Evolutionary conservation across 1,284 basidiomycete species (phyloP).

Genomic region (Termitomyces sp.): DNA sequence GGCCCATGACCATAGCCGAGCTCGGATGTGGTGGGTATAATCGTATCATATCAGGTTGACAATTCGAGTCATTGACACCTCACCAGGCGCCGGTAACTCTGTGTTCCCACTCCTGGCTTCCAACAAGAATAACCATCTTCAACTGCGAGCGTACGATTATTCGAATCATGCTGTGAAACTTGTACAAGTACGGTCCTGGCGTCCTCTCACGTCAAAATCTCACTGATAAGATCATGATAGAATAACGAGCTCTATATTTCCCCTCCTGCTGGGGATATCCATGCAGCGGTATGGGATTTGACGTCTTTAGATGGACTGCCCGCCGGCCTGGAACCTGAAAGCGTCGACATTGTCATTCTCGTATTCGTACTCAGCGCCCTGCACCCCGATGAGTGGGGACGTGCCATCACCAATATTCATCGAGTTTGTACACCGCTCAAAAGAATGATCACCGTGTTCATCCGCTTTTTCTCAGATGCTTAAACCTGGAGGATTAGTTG

Average conservation of each 20-base stretch:
- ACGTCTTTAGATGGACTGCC: constrained; percentile 63
- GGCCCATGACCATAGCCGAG: constrained; percentile 71
- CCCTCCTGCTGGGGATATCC: constrained; percentile 67
- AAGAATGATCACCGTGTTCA: not conserved
- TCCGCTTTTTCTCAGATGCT: constrained; percentile 56
- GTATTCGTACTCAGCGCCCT: constrained; percentile 95
- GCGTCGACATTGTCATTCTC: constrained; percentile 86
- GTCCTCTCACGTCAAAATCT: not conserved
- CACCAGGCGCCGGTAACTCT: constrained; percentile 82
- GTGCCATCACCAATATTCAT: constrained; percentile 82
- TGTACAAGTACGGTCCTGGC: constrained; percentile 58
- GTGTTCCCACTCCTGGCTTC: constrained; percentile 83
- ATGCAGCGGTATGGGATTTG: constrained; percentile 90
- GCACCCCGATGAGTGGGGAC: constrained; percentile 89
- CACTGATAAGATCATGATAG: constrained; percentile 19
- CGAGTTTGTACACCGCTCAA: constrained; percentile 39
- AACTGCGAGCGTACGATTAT: constrained; percentile 85
- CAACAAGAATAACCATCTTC: constrained; percentile 80
- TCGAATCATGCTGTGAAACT: constrained; percentile 85
- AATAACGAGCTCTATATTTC: constrained; percentile 67
- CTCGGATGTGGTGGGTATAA: constrained; percentile 73
- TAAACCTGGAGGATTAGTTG: constrained; percentile 81
- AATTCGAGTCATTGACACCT: not conserved
- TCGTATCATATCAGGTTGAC: not conserved
- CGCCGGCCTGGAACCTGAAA: constrained; percentile 53